Base-by-base conservation (phyloP, 371 early-diverging fungal species). In the Haplosporangium sp. region DNA sequence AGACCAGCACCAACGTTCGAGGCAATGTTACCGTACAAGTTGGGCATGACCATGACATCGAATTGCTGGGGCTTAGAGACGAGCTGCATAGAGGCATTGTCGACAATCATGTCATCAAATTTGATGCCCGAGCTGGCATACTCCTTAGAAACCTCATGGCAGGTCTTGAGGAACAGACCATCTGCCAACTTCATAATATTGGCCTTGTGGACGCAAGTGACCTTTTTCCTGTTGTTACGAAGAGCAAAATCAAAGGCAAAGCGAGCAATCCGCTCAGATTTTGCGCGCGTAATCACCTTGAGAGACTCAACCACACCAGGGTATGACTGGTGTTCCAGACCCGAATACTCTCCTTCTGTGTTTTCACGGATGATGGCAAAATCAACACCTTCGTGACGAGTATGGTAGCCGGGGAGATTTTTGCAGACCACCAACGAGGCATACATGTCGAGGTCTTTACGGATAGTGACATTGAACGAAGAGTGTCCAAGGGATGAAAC, bases 111-210 rank as follows among this genome's bases (percentile, higher is more conserved):
- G 84, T 96, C 96, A 65, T 95, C 90, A 82, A 94, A 91, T 83
- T 90, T 79, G 80, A 98, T 95, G 46, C 93, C 95, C 40, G 87
- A 86, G 75, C 86, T 81, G 67, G 90, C 86, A 86, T 98, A 98
- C 80, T 92, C 91, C 83, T 96, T 90, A 70, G 95, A 93, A 46
- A 98, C 91, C 12, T 95, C 93, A 51, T 95, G 93, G 86, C 95
- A 96, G 29, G 93, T 92, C 61, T 92, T 91, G 67, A 98, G 86
- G 86, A 98, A 98, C 54, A 98, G 91, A 64, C 98, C 98, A 84
- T 98, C 98, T 42, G 92, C 95, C 56, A 96, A 87, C 86, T 98
- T 98, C 98, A 98, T 98, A 82, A 98, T 98, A 87, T 98, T 98
- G 83, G 98, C 98, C 88, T 98, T 98, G 90, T 98, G 98, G 67